Conservation (phyloP, 495 filamentous ascomycete genomes). For the Choiromyces venosus region DNA sequence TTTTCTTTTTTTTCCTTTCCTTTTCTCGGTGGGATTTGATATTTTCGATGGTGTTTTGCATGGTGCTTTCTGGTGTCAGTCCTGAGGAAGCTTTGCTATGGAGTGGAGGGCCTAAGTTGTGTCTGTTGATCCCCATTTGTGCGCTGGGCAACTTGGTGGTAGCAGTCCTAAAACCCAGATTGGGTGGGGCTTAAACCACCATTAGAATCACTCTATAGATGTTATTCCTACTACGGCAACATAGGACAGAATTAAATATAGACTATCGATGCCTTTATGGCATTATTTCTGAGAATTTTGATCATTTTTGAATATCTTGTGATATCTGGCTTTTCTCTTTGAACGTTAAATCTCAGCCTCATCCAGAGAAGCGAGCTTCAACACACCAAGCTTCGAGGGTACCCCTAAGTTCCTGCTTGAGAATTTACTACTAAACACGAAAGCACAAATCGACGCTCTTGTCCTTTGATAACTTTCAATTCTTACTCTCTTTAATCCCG, state of each 20-base stretch:
- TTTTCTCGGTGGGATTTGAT: background rate
- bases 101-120: background rate
- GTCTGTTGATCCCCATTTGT: background rate
- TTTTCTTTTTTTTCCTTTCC: background rate
- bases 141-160: background rate
- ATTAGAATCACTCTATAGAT: background rate
- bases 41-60: background rate
- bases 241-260: background rate
- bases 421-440: background rate
- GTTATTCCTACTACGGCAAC: background rate
- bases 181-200: background rate
- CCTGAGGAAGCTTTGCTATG: background rate
- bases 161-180: background rate
- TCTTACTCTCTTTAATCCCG: background rate
- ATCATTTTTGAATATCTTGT: background rate
- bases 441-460: background rate
- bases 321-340: background rate
- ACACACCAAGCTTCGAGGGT: background rate
- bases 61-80: background rate
- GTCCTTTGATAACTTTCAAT: background rate
- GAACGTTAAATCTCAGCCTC: background rate
- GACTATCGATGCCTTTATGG: background rate
- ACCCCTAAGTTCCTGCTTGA: background rate
- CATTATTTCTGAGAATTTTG: background rate
- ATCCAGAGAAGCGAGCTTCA: background rate